Percentiles rank a stretch among this genome's conserved stretches.
These are phyloP conservation scores for Corymbia citriodora DNA, from an alignment of 441 rosid species.

Conservation along the genomic window DNA sequence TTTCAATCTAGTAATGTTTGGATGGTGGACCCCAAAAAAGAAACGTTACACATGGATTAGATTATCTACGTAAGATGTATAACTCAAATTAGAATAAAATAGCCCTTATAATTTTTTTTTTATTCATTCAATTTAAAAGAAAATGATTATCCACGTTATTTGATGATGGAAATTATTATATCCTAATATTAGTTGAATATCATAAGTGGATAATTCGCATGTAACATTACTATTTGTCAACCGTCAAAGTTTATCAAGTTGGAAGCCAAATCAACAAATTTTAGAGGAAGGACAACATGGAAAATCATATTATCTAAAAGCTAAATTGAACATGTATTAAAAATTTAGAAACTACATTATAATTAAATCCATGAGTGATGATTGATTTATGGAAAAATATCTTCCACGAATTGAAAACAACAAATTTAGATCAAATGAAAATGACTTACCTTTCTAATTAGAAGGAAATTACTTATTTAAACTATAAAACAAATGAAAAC, in stretches of 20 bases:
- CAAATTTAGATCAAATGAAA: too few species aligned
- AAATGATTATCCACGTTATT: accelerated
- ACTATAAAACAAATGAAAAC: not conserved
- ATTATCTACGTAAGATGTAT: not conserved
- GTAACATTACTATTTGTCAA: not conserved
- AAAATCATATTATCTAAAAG: not conserved
- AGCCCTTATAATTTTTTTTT: not conserved
- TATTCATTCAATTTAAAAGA: not conserved
- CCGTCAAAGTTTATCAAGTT: not conserved
- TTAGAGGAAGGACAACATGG: not conserved
- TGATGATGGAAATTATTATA: not conserved
- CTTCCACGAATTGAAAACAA: too few species aligned
- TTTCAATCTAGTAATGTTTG: accelerated
- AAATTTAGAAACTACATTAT: not conserved
- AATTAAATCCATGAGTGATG: not conserved
- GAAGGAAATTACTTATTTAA: not conserved
- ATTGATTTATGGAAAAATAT: too few species aligned
- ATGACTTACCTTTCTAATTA: not conserved
- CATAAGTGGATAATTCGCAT: not conserved
- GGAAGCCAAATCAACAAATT: not conserved
- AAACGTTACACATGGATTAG: accelerated
- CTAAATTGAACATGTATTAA: not conserved
- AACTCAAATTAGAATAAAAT: not conserved
- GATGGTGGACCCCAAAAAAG: not conserved
- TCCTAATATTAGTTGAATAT: not conserved